These are phyloP conservation scores for Volvox africanus DNA, from an alignment of 139 green algal genomes.

Conservation along the genomic window DNA sequence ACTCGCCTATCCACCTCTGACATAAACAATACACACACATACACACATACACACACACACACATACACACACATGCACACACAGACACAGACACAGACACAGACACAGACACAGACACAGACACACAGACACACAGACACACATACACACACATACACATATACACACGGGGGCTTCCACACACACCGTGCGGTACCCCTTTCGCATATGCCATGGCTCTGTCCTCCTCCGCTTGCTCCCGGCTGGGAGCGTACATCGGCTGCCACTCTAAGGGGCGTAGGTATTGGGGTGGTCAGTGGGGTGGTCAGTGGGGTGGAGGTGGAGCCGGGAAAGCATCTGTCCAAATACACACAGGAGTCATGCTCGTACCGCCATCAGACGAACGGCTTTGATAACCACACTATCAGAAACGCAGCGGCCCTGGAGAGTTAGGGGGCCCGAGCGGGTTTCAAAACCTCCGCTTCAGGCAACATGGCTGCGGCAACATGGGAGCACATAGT, in stretches of 20 bases:
- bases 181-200: slow-evolving; percentile 85
- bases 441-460: too few species aligned
- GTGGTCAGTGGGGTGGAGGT: background rate
- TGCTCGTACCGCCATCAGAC: too few species aligned
- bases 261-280: slow-evolving; percentile 80
- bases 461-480: too few species aligned
- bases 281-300: background rate
- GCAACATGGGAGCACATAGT: too few species aligned
- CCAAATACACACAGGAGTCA: too few species aligned
- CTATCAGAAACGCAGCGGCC: too few species aligned
- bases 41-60: background rate
- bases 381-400: too few species aligned
- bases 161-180: too few species aligned
- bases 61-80: background rate
- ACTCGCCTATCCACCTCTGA: too few species aligned
- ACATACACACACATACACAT: background rate
- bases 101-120: too few species aligned
- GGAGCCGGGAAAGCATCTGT: too few species aligned
- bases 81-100: background rate
- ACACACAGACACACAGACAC: background rate
- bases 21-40: slow-evolving; percentile 1
- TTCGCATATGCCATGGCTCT: slow-evolving; percentile 76
- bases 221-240: slow-evolving; percentile 87
- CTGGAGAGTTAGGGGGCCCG: too few species aligned
- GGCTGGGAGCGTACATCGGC: slow-evolving; percentile 86